Conservation (phyloP, 1,139 yeast species). For the Lodderomyces jiufengensis region DNA sequence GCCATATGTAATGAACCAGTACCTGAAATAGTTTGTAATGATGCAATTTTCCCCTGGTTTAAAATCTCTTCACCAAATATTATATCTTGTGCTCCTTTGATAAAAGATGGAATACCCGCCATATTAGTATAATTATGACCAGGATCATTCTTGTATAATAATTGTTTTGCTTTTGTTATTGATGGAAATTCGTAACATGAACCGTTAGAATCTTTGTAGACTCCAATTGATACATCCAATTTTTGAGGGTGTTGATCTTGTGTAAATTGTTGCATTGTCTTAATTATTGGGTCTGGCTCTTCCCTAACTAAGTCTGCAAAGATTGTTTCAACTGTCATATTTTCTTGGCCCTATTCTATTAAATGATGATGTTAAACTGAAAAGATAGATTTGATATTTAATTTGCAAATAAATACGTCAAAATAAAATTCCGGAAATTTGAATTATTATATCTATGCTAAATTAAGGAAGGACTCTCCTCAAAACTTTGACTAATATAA, state of each 20-base stretch:
- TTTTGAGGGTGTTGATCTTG: constrained; percentile 29
- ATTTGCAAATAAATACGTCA: too few relatives aligned
- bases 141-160: constrained; percentile 31
- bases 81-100: constrained; percentile 32
- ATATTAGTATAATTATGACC: constrained; percentile 45
- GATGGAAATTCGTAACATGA: constrained; percentile 36
- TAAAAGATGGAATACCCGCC: constrained; percentile 40
- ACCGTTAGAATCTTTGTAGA: constrained; percentile 40
- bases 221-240: constrained; percentile 43
- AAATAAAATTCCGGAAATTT: too few relatives aligned
- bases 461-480: too few relatives aligned
- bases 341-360: too few relatives aligned
- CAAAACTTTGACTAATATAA: too few relatives aligned
- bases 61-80: constrained; percentile 31
- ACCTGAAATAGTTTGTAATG: constrained; percentile 43
- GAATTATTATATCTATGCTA: too few relatives aligned
- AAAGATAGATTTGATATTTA: too few relatives aligned
- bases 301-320: constrained; percentile 25
- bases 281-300: constrained; percentile 38
- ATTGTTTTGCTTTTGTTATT: constrained; percentile 33
- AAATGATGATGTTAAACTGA: too few relatives aligned
- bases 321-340: constrained; percentile 25
- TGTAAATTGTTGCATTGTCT: constrained; percentile 25
- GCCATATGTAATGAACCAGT: constrained; percentile 45
- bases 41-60: constrained; percentile 27